These are phyloP conservation scores for Phytopythium delawarense DNA, from an alignment of 352 stramenopile species.

Conservation along the genomic window DNA sequence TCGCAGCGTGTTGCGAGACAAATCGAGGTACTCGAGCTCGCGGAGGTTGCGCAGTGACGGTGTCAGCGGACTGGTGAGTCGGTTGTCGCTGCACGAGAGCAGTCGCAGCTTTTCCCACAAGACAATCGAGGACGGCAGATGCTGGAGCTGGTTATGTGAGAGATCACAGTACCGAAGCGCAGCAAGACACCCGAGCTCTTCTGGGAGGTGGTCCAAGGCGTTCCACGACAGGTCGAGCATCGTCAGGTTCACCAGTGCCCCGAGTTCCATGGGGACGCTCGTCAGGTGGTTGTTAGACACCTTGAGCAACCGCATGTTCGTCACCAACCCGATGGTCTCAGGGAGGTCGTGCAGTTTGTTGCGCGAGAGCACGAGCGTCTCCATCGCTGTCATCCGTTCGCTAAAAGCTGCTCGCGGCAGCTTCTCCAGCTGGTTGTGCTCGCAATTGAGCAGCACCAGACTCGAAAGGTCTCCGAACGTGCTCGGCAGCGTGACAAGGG, in stretches of 20 bases:
- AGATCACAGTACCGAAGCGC: slow-evolving; percentile 36
- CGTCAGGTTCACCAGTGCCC: slow-evolving; percentile 38
- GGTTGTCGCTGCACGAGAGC: slow-evolving; percentile 54
- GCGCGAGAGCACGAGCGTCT: slow-evolving; percentile 32
- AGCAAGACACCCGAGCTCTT: slow-evolving; percentile 53
- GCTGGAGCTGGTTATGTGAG: slow-evolving; percentile 45
- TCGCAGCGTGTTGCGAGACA: slow-evolving; percentile 47
- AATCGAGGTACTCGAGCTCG: slow-evolving; percentile 49
- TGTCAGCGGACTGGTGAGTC: slow-evolving; percentile 32
- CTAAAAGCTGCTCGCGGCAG: slow-evolving; percentile 26
- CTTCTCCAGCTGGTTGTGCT: slow-evolving; percentile 33
- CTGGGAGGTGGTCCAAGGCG: slow-evolving; percentile 38
- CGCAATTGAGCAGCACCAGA: slow-evolving; percentile 32
- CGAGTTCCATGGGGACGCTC: slow-evolving; percentile 45
- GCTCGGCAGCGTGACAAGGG: slow-evolving; percentile 21
- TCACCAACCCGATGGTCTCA: slow-evolving; percentile 37
- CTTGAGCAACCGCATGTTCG: slow-evolving; percentile 24
- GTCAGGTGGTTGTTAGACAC: slow-evolving; percentile 38
- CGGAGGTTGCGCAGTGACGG: slow-evolving; percentile 20
- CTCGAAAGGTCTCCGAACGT: slow-evolving; percentile 21
- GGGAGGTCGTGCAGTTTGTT: slow-evolving; percentile 44
- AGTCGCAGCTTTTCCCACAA: slow-evolving; percentile 36
- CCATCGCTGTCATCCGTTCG: slow-evolving; percentile 19
- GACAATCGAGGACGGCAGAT: slow-evolving; percentile 42
- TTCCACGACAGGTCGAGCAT: slow-evolving; percentile 66